A percentile compares a stretch with the other conserved stretches of the same genome.
phyloP scores from a whole-genome alignment of 2,329 filamentous ascomycete species.

The Diaporthe velutina region DNA sequence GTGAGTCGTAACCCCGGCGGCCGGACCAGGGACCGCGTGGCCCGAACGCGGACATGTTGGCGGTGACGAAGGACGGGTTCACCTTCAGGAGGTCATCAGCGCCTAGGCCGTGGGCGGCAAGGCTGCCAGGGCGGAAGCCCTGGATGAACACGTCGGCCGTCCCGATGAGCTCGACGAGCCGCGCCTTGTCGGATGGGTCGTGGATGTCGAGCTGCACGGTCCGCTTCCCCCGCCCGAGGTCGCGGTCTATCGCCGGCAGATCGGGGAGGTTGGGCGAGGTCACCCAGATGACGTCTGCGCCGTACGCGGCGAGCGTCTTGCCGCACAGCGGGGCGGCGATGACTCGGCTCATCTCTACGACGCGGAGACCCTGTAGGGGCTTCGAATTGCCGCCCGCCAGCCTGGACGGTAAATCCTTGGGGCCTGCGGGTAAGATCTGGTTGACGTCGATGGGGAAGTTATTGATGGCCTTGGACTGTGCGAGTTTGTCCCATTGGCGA shows the following conservation, averaged over 20 bases:
- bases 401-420: not conserved
- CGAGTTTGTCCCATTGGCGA: not conserved
- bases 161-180: not conserved
- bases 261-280: not conserved
- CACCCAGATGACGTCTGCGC: constrained; percentile 10
- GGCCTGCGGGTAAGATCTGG: not conserved
- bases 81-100: not conserved
- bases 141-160: not conserved
- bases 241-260: not conserved
- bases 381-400: not conserved
- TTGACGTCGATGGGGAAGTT: not conserved
- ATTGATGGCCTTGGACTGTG: not conserved
- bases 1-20: not conserved
- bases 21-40: not conserved
- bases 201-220: constrained; percentile 8
- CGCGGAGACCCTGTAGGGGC: not conserved
- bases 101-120: not conserved
- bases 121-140: not conserved
- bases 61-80: not conserved
- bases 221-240: not conserved
- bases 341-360: not conserved
- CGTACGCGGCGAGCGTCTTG: not conserved
- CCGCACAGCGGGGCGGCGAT: not conserved
- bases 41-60: constrained; percentile 9
- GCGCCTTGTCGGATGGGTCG: not conserved